These are phyloP conservation scores for Acanthamoeba lenticulata DNA, from an alignment of 208 protist species.

Conservation along the genomic window DNA sequence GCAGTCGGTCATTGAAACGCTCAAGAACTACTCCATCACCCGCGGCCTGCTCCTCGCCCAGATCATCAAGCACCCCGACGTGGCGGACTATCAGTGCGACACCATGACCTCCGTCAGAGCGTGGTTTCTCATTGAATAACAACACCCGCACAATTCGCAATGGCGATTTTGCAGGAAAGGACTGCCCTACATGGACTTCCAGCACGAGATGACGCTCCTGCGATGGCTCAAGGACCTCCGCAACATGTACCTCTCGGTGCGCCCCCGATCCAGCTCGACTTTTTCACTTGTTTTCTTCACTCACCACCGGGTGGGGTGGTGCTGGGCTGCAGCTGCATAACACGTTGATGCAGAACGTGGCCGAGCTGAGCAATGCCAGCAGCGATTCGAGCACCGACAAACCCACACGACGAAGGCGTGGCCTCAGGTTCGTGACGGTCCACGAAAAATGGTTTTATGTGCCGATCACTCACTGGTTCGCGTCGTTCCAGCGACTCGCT, in stretches of 20 bases:
- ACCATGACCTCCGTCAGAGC: not conserved
- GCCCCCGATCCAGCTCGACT: not conserved
- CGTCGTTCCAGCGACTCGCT: not conserved
- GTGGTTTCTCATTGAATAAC: not conserved
- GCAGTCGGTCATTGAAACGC: not conserved
- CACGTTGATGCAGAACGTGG: not conserved
- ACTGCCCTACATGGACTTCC: not conserved
- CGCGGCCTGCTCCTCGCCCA: not conserved
- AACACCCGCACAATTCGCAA: not conserved
- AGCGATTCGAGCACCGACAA: not conserved
- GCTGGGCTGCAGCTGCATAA: not conserved
- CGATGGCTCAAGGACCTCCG: slow-evolving; percentile 26
- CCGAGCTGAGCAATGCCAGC: not conserved
- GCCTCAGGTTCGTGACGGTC: not conserved
- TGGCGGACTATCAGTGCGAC: not conserved
- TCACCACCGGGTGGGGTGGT: not conserved
- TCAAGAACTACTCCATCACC: not conserved
- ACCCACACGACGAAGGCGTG: not conserved
- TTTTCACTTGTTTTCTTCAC: not conserved
- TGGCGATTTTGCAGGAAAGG: not conserved
- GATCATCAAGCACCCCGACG: not conserved
- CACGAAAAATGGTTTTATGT: too few species aligned
- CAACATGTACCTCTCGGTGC: slow-evolving; percentile 55
- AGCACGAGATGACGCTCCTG: not conserved
- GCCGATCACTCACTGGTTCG: too few species aligned